Percentiles rank a stretch among this genome's conserved stretches.
Conservation (phyloP, 202 grass and related monocot species). For the Musa balbisiana region DNA sequence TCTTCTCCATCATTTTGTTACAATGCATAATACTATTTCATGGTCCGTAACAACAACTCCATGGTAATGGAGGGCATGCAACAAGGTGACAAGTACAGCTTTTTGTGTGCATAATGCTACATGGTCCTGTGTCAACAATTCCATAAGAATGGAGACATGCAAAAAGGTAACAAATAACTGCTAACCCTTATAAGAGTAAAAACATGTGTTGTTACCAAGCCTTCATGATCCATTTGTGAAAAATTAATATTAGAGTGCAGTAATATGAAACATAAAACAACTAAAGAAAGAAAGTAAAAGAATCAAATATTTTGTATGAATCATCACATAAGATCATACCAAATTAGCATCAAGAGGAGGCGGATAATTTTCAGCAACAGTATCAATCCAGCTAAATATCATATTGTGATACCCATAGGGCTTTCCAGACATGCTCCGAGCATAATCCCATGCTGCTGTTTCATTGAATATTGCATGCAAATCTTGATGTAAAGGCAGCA, state of each 20-base stretch:
- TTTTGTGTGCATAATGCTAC: too few relatives aligned
- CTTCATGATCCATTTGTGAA: background rate
- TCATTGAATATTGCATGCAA: conserved; percentile 67
- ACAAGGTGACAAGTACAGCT: too few relatives aligned
- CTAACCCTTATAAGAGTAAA: background rate
- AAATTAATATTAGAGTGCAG: background rate
- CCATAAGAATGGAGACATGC: too few relatives aligned
- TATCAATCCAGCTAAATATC: conserved; percentile 99
- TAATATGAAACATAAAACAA: background rate
- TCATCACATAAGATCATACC: conserved; percentile 38
- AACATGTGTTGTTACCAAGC: background rate
- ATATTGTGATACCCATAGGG: conserved; percentile 99
- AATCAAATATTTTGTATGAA: background rate
- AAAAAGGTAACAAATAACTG: background rate
- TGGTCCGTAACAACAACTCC: too few relatives aligned
- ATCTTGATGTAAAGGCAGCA: conserved; percentile 75
- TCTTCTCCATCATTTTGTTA: too few relatives aligned
- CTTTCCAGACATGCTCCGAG: conserved; percentile 67
- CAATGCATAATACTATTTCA: too few relatives aligned
- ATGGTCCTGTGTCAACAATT: too few relatives aligned
- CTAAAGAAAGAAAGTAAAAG: background rate
- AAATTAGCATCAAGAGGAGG: conserved; percentile 89
- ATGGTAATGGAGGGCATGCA: too few relatives aligned
- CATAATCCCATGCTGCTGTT: conserved; percentile 84
- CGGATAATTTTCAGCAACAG: conserved; percentile 75